These are phyloP conservation scores for Monosporozyma solicola DNA, from an alignment of 805 yeast species.

Conservation along the genomic window DNA sequence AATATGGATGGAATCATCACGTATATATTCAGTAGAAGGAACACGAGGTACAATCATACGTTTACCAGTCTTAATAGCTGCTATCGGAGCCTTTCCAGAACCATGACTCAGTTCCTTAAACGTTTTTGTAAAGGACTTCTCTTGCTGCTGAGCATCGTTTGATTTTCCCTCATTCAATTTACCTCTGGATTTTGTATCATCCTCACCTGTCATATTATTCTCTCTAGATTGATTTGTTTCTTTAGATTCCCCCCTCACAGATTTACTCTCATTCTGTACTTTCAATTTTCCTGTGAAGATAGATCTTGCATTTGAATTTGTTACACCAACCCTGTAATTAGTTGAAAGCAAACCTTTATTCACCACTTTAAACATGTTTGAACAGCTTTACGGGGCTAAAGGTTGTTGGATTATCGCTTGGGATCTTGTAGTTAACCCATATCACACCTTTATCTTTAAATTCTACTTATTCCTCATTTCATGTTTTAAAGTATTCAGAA, in stretches of 20 bases:
- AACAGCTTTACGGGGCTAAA: not conserved
- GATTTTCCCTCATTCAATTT: not conserved
- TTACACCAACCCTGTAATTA: not conserved
- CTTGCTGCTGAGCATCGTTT: no score
- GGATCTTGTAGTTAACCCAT: not conserved
- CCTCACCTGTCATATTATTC: not conserved
- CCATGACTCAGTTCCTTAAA: not conserved
- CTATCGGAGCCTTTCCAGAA: not conserved
- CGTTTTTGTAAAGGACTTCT: not conserved
- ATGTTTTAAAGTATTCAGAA: not conserved
- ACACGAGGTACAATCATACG: constrained; percentile 23
- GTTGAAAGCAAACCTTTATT: not conserved
- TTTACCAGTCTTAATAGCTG: not conserved
- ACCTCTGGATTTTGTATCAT: not conserved
- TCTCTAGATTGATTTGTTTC: not conserved
- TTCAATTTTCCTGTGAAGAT: not conserved
- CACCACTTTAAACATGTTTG: not conserved
- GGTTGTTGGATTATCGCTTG: no score
- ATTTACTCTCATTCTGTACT: not conserved
- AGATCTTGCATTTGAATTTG: not conserved
- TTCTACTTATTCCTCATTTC: not conserved
- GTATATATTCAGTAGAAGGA: constrained; percentile 23
- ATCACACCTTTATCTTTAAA: not conserved
- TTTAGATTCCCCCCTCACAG: not conserved
- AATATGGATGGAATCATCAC: constrained; percentile 21